Evolutionary conservation across 2,329 filamentous ascomycete species (phyloP).

Genomic region (Paraphaeosphaeria sporulosa): DNA sequence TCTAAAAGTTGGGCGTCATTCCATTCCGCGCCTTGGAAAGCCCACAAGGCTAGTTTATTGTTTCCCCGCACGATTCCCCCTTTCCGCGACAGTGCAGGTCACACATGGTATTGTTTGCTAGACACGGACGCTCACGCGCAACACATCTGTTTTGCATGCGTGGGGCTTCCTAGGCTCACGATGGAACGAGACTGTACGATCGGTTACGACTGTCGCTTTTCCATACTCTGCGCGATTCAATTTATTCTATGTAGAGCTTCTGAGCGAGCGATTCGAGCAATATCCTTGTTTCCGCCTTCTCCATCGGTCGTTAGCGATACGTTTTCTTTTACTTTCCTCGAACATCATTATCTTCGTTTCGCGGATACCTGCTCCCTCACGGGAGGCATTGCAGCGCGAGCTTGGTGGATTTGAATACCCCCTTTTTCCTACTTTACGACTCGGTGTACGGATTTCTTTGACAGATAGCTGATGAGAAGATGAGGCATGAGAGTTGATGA

Average conservation of each 20-base stretch:
- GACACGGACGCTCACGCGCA: conserved; percentile 49
- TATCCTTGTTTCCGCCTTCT: conserved; percentile 6
- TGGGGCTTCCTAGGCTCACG: conserved; percentile 27
- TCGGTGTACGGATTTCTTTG: conserved; percentile 9
- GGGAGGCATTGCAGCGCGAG: conserved; percentile 20
- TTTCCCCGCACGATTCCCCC: conserved; percentile 30
- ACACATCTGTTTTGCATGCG: conserved; percentile 34
- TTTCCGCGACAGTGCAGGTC: conserved; percentile 42
- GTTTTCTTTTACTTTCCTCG: conserved; percentile 8
- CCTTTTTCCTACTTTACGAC: conserved; percentile 8
- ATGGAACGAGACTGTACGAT: conserved; percentile 39
- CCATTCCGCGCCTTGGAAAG: conserved; percentile 24
- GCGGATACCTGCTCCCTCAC: conserved; percentile 24
- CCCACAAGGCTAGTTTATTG: conserved; percentile 15
- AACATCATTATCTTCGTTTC: conserved; percentile 18
- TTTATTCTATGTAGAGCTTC: conserved; percentile 10
- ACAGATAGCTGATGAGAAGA: conserved; percentile 9
- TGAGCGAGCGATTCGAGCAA: conserved; percentile 17
- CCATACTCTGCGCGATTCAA: conserved; percentile 13
- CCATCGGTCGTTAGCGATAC: conserved; percentile 9
- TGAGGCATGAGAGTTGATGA: conserved; percentile 10
- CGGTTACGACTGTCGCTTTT: conserved; percentile 21
- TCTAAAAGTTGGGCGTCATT: conserved; percentile 25
- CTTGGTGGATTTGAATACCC: conserved; percentile 29
- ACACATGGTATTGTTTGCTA: conserved; percentile 47